Evolutionary conservation across 345 rosid species (phyloP), one percentile per base, ranked within the genome.

Genomic region (Eucalyptus brandiana): DNA sequence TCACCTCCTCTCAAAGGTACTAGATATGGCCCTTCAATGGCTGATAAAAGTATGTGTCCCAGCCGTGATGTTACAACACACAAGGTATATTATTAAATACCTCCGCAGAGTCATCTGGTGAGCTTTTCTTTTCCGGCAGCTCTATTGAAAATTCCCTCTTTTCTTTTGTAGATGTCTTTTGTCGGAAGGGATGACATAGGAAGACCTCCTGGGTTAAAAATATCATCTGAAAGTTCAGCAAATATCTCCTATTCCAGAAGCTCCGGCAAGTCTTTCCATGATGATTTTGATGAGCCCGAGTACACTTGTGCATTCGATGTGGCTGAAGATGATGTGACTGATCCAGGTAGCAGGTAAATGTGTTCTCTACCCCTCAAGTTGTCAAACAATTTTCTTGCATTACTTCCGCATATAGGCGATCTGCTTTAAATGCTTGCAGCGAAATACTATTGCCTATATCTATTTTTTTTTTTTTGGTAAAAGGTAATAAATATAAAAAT

Each of bases 301-400:
- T 96, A 93, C 87, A 95, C 93, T 86, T 97, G 97, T 80, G 95
- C 96, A 40, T 98, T 98, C 92, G 99, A 94, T 93, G 96, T 95
- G 67, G 97, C 93, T 87, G 92, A 94, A 90, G 96, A 94, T 92
- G 96, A 94, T 86, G 88, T 91, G 58, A 89, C 93, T 17, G 96
- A 95, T 90, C 93, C 91, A 28, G 92, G 95, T 88, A 93, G 93
- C 96, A 95, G 98, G 99, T 97, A 91, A 86, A 86, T 19, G 15
- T 72, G 83, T 86, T 88, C 51, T 30, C 87, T 58, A 23, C 81
- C 45, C 45, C 26, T 37, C 8, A 37, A 72, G 15, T 19, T 69
- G 3, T 69, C 42, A 69, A 69, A 69, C 42, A 8, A 69, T 37
- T 32, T 69, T 1, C 42, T 69, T 37, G 8, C 7, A 72, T 34